A percentile compares a stretch with the other conserved stretches of the same genome.
Evolutionary conservation across 1,284 basidiomycete genomes (phyloP).

Genomic region (Anthracocystis setariae): DNA sequence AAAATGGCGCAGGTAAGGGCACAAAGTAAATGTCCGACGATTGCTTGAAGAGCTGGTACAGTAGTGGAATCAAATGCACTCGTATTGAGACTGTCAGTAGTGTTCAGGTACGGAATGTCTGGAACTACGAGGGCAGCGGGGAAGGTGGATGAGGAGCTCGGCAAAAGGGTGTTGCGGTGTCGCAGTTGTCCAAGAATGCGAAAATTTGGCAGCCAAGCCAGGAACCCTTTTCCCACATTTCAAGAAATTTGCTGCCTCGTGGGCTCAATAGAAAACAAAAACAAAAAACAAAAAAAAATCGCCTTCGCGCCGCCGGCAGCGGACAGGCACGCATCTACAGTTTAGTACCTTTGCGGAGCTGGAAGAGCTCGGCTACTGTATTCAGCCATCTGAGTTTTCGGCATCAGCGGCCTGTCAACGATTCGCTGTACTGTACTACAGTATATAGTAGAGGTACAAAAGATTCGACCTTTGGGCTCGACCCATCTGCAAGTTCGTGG

Average conservation of each 20-base stretch:
- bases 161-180: background rate
- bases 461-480: too few species aligned
- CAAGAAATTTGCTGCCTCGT: background rate
- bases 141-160: background rate
- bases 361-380: too few species aligned
- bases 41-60: background rate
- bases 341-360: background rate
- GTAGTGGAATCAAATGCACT: too few species aligned
- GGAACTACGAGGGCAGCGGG: too few species aligned
- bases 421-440: too few species aligned
- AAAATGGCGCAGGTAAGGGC: background rate
- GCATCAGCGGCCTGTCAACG: slow-evolving; percentile 4
- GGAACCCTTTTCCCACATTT: slow-evolving; percentile 6
- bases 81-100: too few species aligned
- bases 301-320: too few species aligned
- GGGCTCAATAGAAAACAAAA: background rate
- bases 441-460: too few species aligned
- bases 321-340: background rate
- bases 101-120: too few species aligned
- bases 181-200: background rate
- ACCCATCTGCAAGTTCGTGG: background rate
- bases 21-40: background rate
- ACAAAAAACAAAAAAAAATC: too few species aligned
- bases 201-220: background rate
- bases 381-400: too few species aligned